Conservation (phyloP, 1,284 basidiomycete genomes). For the Peniophora sp. region DNA sequence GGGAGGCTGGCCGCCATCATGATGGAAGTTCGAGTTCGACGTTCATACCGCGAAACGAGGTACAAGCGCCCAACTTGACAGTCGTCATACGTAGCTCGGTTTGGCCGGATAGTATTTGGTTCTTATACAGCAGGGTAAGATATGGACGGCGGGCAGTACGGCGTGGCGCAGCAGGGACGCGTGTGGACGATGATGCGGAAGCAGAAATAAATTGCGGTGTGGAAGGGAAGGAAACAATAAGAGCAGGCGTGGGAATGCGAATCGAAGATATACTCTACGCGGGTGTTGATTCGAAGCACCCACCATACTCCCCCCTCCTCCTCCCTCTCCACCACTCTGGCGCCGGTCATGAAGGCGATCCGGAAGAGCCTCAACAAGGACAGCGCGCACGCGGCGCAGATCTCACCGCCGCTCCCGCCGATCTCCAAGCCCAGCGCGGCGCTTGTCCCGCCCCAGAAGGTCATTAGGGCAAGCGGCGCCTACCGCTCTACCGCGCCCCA, state of each 20-base stretch:
- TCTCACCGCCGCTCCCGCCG: constrained; percentile 52
- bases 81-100: too few species aligned
- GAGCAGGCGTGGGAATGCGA: too few species aligned
- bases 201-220: not conserved
- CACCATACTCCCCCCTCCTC: not conserved
- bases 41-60: too few species aligned
- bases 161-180: too few species aligned
- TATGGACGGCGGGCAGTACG: too few species aligned
- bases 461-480: constrained; percentile 78
- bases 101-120: too few species aligned
- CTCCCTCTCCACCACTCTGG: not conserved
- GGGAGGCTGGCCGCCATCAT: too few species aligned
- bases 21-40: too few species aligned
- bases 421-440: constrained; percentile 63
- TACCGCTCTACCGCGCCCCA: constrained; percentile 74
- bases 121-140: too few species aligned
- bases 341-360: constrained; percentile 70
- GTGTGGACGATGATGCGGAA: not conserved
- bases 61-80: too few species aligned
- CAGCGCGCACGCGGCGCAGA: constrained; percentile 56
- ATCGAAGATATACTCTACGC: not conserved
- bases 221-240: not conserved
- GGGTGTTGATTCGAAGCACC: not conserved
- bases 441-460: constrained; percentile 86
- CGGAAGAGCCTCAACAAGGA: constrained; percentile 78